Conservation (phyloP, 805 yeast genomes). For the Candida ponderosae region DNA sequence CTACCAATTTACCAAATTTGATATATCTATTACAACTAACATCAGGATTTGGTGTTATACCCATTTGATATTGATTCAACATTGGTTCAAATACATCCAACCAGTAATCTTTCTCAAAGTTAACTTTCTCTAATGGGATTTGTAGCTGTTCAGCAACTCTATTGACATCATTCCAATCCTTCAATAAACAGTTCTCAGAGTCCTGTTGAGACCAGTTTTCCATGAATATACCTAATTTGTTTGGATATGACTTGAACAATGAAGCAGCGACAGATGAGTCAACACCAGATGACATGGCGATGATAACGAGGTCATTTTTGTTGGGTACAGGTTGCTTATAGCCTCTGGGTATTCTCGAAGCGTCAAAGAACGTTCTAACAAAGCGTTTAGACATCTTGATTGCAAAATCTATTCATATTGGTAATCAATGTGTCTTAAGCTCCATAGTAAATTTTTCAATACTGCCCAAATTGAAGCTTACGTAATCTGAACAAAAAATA, state of each 20-base stretch:
- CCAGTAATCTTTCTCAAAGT: constrained; percentile 92
- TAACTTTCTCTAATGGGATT: constrained; percentile 69
- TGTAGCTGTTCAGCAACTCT: constrained; percentile 49
- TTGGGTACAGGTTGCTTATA: constrained; percentile 37
- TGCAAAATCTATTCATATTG: too few species aligned
- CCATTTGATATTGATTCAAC: constrained; percentile 62
- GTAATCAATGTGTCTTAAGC: too few species aligned
- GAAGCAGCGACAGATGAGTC: constrained; percentile 90
- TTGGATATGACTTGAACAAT: constrained; percentile 40
- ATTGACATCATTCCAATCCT: constrained; percentile 83
- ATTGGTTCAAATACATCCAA: constrained; percentile 85
- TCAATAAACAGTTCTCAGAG: constrained; percentile 65
- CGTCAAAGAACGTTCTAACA: neutral
- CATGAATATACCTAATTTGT: constrained; percentile 85
- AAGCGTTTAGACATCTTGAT: neutral
- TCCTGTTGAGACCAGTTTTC: constrained; percentile 50
- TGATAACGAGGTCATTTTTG: constrained; percentile 51
- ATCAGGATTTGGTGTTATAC: constrained; percentile 93
- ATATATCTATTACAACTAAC: constrained; percentile 78
- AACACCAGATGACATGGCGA: constrained; percentile 96
- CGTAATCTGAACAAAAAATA: too few species aligned
- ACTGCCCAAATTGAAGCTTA: too few species aligned
- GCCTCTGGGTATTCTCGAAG: constrained; percentile 9
- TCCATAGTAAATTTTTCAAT: too few species aligned
- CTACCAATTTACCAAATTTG: constrained; percentile 76